Base-by-base conservation (phyloP, 805 yeast genomes). In the Kluyveromyces nonfermentans region DNA sequence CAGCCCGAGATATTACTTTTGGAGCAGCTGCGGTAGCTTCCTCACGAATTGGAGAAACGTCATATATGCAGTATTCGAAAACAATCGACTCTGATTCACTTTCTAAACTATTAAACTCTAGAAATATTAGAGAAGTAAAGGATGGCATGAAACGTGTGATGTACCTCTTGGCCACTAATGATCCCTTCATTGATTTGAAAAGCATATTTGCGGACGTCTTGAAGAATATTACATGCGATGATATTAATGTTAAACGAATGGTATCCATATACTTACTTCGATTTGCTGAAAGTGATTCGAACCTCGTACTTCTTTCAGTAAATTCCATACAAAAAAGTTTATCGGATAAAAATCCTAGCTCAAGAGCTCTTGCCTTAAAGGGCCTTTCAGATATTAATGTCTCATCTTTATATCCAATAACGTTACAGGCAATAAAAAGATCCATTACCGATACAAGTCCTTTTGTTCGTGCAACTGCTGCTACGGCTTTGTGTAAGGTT, bases 281-380 rank as follows among this genome's bases (percentile, higher is more conserved):
- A 44, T 87, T 78, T 59, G 93, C 95, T 19, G 94, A 86, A 49
- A 62, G 70, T 44, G 89, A 86, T 52, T 96, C 93, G 8, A 95
- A 89, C 59, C 74, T 85, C n/a, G 93, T 97, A 2, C 71, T 93
- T 17, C 69, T 93, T 37, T 79, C 96, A 1, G 85, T 93, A 50
- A 93, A 93, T 62, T 85, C 97, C 1, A 84, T 93, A 40, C 98
- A 93, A 61, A 87, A 85, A 62, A 73, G 86, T 1, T 64, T 90
- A 22, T 69, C 73, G 8, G 96, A 87, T 53, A 77, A 78, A 50
- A 74, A 73, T 47, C 82, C 94, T 1, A 72, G 76, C 9, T 68
- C 73, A 15, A 69, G 97, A 49, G 75, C 89, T 2, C 68, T 85
- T 44, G 82, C 95, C 0, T 74, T 93, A 36, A 72, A 89, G 43